Base-by-base conservation (phyloP, 768 basidiomycete genomes). In the Naganishia kalamii region DNA sequence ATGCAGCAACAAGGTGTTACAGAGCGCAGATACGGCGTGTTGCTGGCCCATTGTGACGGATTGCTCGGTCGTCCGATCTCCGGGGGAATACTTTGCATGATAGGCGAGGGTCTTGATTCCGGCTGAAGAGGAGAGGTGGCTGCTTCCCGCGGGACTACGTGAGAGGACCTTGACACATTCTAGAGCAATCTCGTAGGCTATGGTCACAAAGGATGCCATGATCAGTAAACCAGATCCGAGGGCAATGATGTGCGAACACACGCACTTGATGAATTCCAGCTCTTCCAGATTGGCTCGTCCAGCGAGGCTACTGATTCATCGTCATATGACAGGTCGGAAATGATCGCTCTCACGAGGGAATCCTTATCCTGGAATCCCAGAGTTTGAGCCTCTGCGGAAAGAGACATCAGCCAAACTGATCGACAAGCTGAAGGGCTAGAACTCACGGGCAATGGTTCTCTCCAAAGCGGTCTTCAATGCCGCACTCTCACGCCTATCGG, bases 161-260 rank as follows among this genome's bases (percentile, higher is more conserved):
- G 33, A n/a, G 13, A 57, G 37, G 7, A 57, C 35, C 40, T 57
- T 57, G 54, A 57, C 15, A n/a, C 54, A 57, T 57, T 57, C 54
- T 1, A 57, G 23, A 23, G 37, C 54, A n/a, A n/a, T 37, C 13
- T 57, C 37, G 27, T 57, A 57, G 1, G 54, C 54, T 57, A 35
- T 27, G 27, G 30, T 11, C 5, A 44, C 10, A 40, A 21, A 7
- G 21, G 33, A 6, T 15, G 2, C 5, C 7, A 13, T 40, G 2
- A 12, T 23, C 27, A 33, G 35, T 21, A 8, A 13, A 21, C 23
- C 54, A 32, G 6, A 25, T 5, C 23, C 2, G 2, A 21, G 25
- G 54, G 21, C 3, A 52, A 52, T 13, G 32, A n/a, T 19, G 23
- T 13, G 15, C 12, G 5, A 23, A 5, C 3, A 57, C 54, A 21